Conservation (phyloP, 768 basidiomycete species). For the Suillus tomentosus region DNA sequence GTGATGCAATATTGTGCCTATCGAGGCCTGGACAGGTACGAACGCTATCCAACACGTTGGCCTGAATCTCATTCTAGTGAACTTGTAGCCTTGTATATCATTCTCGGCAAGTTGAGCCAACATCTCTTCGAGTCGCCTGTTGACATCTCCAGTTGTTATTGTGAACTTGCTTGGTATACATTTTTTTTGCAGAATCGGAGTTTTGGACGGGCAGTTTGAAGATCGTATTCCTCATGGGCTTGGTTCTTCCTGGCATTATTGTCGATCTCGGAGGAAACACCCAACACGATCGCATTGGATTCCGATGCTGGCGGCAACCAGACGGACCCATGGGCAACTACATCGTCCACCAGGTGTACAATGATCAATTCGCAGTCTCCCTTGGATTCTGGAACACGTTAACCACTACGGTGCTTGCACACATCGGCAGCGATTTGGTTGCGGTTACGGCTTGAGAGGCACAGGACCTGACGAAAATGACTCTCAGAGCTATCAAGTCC, state of each 20-base stretch:
- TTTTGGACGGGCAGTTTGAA: constrained; percentile 77
- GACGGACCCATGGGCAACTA: constrained; percentile 61
- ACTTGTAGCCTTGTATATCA: constrained; percentile 54
- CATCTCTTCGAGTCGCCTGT: neutral
- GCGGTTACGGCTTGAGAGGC: constrained; percentile 63
- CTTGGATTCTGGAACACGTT: constrained; percentile 73
- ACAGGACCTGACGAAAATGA: constrained; percentile 72
- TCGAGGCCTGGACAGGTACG: constrained; percentile 63
- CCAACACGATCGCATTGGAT: constrained; percentile 35
- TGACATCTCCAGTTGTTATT: constrained; percentile 6
- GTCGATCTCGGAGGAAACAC: constrained; percentile 61
- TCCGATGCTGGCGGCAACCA: constrained; percentile 48
- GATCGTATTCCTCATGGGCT: constrained; percentile 40
- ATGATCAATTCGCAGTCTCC: constrained; percentile 54
- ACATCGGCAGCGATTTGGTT: constrained; percentile 76
- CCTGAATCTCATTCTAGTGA: constrained; percentile 9
- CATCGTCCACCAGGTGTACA: constrained; percentile 49
- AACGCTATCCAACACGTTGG: constrained; percentile 4
- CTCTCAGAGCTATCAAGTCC: constrained; percentile 67
- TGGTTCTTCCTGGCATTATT: constrained; percentile 38
- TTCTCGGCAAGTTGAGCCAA: constrained; percentile 44
- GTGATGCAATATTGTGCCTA: constrained; percentile 54
- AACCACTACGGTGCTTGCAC: constrained; percentile 73
- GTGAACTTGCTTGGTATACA: constrained; percentile 66
- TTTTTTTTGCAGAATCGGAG: constrained; percentile 72